Percentiles rank a stretch among this genome's conserved stretches.
These are phyloP conservation scores for Cutaneotrichosporon sp. DNA, from an alignment of 1,284 basidiomycete genomes.

Conservation along the genomic window DNA sequence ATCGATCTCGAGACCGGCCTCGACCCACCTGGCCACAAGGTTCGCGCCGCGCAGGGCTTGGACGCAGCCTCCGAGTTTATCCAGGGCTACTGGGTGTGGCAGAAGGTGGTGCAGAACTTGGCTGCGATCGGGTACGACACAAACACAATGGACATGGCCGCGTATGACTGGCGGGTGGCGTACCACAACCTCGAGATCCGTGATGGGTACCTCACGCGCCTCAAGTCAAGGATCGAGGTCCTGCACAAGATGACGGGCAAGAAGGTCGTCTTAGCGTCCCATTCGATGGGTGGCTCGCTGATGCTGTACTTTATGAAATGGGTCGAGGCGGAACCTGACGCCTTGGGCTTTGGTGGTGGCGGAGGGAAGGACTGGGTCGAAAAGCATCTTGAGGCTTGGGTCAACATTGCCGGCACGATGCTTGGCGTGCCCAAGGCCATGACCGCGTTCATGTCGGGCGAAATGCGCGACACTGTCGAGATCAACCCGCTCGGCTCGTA, in stretches of 20 bases:
- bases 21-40: conserved; percentile 82
- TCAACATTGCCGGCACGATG: conserved; percentile 83
- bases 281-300: conserved; percentile 76
- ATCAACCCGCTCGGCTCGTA: conserved; percentile 53
- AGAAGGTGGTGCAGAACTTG: conserved; percentile 86
- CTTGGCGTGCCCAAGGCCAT: conserved; percentile 80
- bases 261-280: conserved; percentile 82
- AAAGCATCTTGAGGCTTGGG: conserved; percentile 73
- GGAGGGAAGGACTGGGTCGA: conserved; percentile 90
- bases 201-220: conserved; percentile 84
- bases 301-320: conserved; percentile 64
- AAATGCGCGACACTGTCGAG: conserved; percentile 95
- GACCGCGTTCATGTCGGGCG: conserved; percentile 87
- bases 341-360: conserved; percentile 60
- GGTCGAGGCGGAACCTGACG: conserved; percentile 70
- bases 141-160: conserved; percentile 78
- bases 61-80: conserved; percentile 75
- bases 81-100: conserved; percentile 95
- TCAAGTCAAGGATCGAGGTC: conserved; percentile 80
- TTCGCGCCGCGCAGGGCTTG: conserved; percentile 78
- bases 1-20: conserved; percentile 88
- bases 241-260: conserved; percentile 67
- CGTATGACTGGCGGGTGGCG: conserved; percentile 89
- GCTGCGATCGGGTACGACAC: conserved; percentile 87
- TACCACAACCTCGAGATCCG: conserved; percentile 84